Conservation (phyloP, 2,329 filamentous ascomycete species). For the Biscogniauxia marginata region DNA sequence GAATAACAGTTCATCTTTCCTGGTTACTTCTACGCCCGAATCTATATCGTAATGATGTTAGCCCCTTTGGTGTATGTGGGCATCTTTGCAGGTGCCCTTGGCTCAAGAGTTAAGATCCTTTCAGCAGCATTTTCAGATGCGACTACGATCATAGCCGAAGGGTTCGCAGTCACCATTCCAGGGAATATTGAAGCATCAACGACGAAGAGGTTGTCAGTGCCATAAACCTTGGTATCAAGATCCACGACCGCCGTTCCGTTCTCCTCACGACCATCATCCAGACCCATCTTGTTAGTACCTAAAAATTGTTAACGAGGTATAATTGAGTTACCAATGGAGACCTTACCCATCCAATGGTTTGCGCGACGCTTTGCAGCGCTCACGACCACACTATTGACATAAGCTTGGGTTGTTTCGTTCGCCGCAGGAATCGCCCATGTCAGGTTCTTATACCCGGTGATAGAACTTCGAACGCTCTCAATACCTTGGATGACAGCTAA, state of each 20-base stretch:
- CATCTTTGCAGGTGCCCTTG: conserved; percentile 14
- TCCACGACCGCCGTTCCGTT: conserved; percentile 62
- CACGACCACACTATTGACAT: conserved; percentile 46
- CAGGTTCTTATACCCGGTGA: conserved; percentile 55
- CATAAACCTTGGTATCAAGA: conserved; percentile 63
- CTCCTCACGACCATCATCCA: conserved; percentile 50
- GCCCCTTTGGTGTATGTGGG: conserved; percentile 20
- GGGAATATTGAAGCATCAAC: conserved; percentile 70
- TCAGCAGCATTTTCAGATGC: conserved; percentile 39
- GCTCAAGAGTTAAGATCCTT: conserved; percentile 31
- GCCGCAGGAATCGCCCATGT: conserved; percentile 54
- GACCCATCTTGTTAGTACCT: conserved; percentile 59
- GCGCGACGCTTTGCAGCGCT: conserved; percentile 39
- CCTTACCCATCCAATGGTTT: conserved; percentile 52
- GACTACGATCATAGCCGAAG: conserved; percentile 43
- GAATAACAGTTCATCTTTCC: background rate
- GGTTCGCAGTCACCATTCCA: conserved; percentile 68
- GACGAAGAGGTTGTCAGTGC: conserved; percentile 66
- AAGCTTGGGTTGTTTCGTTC: conserved; percentile 53
- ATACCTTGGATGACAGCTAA: conserved; percentile 61
- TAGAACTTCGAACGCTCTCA: conserved; percentile 54
- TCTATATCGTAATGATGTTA: conserved; percentile 19
- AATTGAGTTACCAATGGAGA: background rate
- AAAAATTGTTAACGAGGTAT: conserved; percentile 7
- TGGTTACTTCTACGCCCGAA: background rate